Evolutionary conservation across 2,329 filamentous ascomycete genomes (phyloP).

Genomic region (Calycina marina): DNA sequence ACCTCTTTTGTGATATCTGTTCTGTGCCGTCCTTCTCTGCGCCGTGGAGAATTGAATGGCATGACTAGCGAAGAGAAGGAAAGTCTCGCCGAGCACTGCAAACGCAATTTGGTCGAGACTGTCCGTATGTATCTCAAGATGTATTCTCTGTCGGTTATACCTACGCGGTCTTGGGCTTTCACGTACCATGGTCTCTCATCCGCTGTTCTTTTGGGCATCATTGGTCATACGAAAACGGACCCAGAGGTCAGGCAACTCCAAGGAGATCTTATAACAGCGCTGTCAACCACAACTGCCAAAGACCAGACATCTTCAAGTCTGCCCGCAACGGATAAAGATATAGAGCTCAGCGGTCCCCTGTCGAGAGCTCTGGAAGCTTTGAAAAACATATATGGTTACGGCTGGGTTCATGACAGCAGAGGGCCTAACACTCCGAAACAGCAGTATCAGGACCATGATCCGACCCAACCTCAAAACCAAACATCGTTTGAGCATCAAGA

Average conservation of each 20-base stretch:
- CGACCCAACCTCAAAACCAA: too few species aligned
- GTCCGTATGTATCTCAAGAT: constrained; percentile 56
- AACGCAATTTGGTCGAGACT: constrained; percentile 46
- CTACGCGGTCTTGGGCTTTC: constrained; percentile 52
- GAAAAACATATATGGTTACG: constrained; percentile 53
- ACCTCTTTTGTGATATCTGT: constrained; percentile 52
- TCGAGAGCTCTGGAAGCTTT: constrained; percentile 45
- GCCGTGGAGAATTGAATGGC: constrained; percentile 31
- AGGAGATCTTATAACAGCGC: constrained; percentile 46
- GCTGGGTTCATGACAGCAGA: constrained; percentile 34
- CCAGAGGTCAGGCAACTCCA: constrained; percentile 48
- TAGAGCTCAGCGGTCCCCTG: constrained; percentile 33
- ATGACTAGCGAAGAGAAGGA: constrained; percentile 38
- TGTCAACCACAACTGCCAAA: constrained; percentile 49
- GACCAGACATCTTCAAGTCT: constrained; percentile 26
- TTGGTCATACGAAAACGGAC: constrained; percentile 48
- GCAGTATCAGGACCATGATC: constrained; percentile 9
- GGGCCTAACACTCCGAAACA: constrained; percentile 4
- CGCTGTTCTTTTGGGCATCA: constrained; percentile 46
- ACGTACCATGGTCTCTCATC: constrained; percentile 54
- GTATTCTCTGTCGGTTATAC: constrained; percentile 52
- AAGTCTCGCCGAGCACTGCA: constrained; percentile 42
- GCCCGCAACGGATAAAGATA: constrained; percentile 18
- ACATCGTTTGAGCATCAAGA: constrained; percentile 32
- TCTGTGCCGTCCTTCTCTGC: constrained; percentile 46